phyloP scores from a whole-genome alignment of 768 basidiomycete species.

The Tulasnella sp. region DNA sequence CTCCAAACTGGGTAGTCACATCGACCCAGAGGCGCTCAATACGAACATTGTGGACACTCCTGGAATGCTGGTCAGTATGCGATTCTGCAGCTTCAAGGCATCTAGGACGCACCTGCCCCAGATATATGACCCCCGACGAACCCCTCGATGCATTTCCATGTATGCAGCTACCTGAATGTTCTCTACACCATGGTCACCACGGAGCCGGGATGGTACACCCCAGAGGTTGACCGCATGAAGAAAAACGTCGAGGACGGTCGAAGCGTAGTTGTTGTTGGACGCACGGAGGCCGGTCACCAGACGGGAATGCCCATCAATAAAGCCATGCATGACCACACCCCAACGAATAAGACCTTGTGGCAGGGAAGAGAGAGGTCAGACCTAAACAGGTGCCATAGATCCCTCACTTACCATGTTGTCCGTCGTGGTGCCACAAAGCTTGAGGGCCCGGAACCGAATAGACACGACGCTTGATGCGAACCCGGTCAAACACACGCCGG shows the following conservation, averaged over 20 bases:
- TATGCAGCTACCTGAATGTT: slow-evolving; percentile 19
- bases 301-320: slow-evolving; percentile 24
- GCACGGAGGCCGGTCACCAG: slow-evolving; percentile 10
- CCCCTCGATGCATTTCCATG: slow-evolving; percentile 19
- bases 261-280: slow-evolving; percentile 12
- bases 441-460: slow-evolving; percentile 19
- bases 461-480: background rate
- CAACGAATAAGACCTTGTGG: slow-evolving; percentile 19
- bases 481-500: slow-evolving; percentile 20
- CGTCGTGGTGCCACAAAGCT: slow-evolving; percentile 25
- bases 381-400: background rate
- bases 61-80: background rate
- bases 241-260: slow-evolving; percentile 30
- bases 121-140: slow-evolving; percentile 20
- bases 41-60: slow-evolving; percentile 21
- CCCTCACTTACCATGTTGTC: slow-evolving; percentile 22
- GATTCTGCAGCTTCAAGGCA: background rate
- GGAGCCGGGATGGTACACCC: slow-evolving; percentile 24
- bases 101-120: slow-evolving; percentile 19
- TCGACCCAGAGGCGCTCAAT: slow-evolving; percentile 22
- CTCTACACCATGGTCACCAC: slow-evolving; percentile 22
- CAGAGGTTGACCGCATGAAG: slow-evolving; percentile 18
- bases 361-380: background rate
- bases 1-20: slow-evolving; percentile 20
- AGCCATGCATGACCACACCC: slow-evolving; percentile 22